Conservation (phyloP, 495 filamentous ascomycete species). For the Penicillium macrosclerotiorum region DNA sequence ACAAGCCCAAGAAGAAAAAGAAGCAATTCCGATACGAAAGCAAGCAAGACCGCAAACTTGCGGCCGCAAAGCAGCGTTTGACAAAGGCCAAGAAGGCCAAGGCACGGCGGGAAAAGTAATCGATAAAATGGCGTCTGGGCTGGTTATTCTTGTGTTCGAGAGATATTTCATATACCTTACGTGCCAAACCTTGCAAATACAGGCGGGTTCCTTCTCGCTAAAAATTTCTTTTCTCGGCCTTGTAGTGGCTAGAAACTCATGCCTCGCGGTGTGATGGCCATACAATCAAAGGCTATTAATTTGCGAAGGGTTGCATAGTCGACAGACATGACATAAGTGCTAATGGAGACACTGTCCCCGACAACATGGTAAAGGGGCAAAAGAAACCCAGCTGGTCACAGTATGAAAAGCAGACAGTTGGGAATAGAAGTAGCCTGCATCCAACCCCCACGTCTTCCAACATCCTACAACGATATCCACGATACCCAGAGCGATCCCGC, state of each 20-base stretch:
- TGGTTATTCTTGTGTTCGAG: background rate
- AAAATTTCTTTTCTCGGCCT: too few relatives aligned
- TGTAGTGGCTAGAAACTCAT: too few relatives aligned
- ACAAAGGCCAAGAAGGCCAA: conserved; percentile 54
- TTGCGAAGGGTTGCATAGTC: conserved; percentile 15
- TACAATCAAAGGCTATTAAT: conserved; percentile 15
- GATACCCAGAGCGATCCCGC: conserved; percentile 12
- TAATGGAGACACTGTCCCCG: conserved; percentile 23
- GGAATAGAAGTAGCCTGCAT: conserved; percentile 29
- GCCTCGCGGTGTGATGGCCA: background rate
- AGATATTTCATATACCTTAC: conserved; percentile 11
- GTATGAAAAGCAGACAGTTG: conserved; percentile 25
- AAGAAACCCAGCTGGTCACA: conserved; percentile 24
- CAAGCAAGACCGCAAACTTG: conserved; percentile 72
- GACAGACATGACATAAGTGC: conserved; percentile 20
- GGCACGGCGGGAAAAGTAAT: conserved; percentile 37
- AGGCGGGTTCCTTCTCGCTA: background rate
- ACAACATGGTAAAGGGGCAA: conserved; percentile 23
- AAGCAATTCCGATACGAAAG: conserved; percentile 91
- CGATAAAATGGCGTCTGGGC: background rate
- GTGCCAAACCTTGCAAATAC: conserved; percentile 14
- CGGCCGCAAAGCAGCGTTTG: conserved; percentile 62
- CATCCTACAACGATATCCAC: conserved; percentile 27
- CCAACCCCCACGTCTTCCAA: conserved; percentile 31
- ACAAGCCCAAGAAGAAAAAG: conserved; percentile 69